Conservation (phyloP, 495 filamentous ascomycete species). For the Aspergillus carlsbadensis region DNA sequence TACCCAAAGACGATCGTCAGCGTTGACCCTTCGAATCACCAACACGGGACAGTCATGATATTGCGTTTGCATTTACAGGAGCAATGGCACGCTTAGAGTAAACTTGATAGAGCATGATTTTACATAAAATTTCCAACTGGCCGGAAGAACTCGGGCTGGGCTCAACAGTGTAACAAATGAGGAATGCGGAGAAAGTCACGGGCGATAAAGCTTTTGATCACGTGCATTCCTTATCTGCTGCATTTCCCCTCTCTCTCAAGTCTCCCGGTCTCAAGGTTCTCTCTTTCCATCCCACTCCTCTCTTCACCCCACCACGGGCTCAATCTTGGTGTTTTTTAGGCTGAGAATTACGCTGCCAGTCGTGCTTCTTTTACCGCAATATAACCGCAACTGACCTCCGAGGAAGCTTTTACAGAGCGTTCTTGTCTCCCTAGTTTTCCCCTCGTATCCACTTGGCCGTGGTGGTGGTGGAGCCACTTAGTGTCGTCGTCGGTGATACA, state of each 20-base stretch:
- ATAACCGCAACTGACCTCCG: not conserved
- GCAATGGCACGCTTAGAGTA: not conserved
- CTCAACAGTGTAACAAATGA: not conserved
- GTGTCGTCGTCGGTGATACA: conserved; percentile 1
- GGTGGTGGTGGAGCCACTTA: conserved; percentile 3
- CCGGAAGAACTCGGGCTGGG: too few species aligned
- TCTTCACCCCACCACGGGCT: conserved; percentile 7
- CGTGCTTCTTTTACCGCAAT: not conserved
- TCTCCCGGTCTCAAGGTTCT: not conserved
- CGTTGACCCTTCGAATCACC: conserved; percentile 6
- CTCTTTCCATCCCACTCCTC: not conserved
- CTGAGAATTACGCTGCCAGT: conserved; percentile 7
- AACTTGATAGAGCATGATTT: not conserved
- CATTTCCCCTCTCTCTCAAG: not conserved
- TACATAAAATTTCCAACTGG: not conserved
- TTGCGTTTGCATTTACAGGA: not conserved
- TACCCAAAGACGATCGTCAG: conserved; percentile 71
- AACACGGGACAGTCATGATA: not conserved
- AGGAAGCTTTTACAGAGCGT: conserved; percentile 7
- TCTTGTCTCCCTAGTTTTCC: not conserved
- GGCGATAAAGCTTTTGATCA: conserved; percentile 5
- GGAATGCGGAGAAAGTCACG: conserved; percentile 5
- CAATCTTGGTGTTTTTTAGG: not conserved
- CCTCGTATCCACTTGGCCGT: not conserved
- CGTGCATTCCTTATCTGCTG: not conserved